phyloP scores from a whole-genome alignment of 768 basidiomycete species.

The Boletus fagicola region DNA sequence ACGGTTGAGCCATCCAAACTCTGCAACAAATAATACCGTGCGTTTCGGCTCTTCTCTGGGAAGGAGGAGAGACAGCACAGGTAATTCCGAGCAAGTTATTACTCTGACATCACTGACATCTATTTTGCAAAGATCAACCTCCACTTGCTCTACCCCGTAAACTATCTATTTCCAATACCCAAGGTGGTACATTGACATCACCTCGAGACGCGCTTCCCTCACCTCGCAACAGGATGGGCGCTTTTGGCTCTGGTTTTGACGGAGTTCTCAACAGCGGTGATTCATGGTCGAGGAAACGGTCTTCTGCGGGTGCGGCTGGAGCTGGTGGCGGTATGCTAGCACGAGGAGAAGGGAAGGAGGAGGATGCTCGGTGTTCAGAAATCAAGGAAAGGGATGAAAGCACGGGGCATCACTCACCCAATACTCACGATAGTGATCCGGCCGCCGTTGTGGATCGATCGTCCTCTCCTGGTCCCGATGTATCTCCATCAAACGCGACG shows the following conservation, averaged over 20 bases:
- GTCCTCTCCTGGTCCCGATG: conserved; percentile 12
- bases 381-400: conserved; percentile 62
- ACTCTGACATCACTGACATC: conserved; percentile 7
- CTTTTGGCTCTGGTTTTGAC: conserved; percentile 62
- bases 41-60: conserved; percentile 58
- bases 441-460: conserved; percentile 7
- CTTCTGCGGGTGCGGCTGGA: conserved; percentile 55
- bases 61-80: conserved; percentile 69
- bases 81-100: conserved; percentile 33
- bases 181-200: conserved; percentile 46
- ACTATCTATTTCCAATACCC: conserved; percentile 63
- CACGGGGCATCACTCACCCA: conserved; percentile 2
- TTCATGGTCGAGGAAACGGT: conserved; percentile 66
- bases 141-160: conserved; percentile 59
- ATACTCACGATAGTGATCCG: conserved; percentile 9
- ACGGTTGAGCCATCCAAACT: conserved; percentile 50
- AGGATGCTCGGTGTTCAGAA: conserved; percentile 42
- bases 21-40: conserved; percentile 52
- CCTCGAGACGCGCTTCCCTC: conserved; percentile 64
- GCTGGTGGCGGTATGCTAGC: conserved; percentile 32
- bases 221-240: conserved; percentile 60
- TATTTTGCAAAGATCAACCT: conserved; percentile 50
- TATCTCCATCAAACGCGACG: conserved; percentile 5
- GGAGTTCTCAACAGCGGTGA: conserved; percentile 68
- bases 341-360: conserved; percentile 42